phyloP scores from a whole-genome alignment of 2,329 filamentous ascomycete species.

The Chalaropsis thielavioides region DNA sequence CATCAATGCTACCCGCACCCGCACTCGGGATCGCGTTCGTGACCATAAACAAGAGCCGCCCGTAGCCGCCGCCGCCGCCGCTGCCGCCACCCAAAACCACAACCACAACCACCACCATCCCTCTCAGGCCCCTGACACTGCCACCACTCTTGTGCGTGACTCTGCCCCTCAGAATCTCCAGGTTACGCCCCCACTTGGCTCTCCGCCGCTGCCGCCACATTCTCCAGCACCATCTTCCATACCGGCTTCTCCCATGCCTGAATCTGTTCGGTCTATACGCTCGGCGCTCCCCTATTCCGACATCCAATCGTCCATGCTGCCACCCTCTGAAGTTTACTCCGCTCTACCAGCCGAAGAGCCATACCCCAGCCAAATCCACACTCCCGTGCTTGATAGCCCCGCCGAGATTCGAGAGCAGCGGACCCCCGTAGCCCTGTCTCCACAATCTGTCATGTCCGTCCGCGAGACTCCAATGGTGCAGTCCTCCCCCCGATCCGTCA shows the following conservation, averaged over 20 bases:
- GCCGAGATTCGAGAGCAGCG: conserved; percentile 7
- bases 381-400: conserved; percentile 12
- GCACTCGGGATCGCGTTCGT: conserved; percentile 15
- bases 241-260: not conserved
- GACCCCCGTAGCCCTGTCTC: not conserved
- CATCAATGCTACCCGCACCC: conserved; percentile 10
- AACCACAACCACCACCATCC: not conserved
- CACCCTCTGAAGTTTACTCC: conserved; percentile 9
- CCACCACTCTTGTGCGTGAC: not conserved
- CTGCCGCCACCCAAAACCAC: no score
- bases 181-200: not conserved
- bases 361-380: conserved; percentile 8
- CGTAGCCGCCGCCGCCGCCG: conserved; percentile 1
- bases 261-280: conserved; percentile 3
- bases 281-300: conserved; percentile 8
- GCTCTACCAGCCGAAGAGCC: conserved; percentile 2
- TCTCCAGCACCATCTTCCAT: conserved; percentile 8
- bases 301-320: conserved; percentile 10
- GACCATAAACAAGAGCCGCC: conserved; percentile 11
- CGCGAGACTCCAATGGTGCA: not conserved
- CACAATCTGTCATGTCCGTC: not conserved
- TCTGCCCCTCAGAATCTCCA: not conserved
- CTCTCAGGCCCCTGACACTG: not conserved
- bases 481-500: not conserved
- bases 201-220: conserved; percentile 2